These are phyloP conservation scores for Syzygium aqueum DNA, from an alignment of 345 rosid species.

Conservation along the genomic window DNA sequence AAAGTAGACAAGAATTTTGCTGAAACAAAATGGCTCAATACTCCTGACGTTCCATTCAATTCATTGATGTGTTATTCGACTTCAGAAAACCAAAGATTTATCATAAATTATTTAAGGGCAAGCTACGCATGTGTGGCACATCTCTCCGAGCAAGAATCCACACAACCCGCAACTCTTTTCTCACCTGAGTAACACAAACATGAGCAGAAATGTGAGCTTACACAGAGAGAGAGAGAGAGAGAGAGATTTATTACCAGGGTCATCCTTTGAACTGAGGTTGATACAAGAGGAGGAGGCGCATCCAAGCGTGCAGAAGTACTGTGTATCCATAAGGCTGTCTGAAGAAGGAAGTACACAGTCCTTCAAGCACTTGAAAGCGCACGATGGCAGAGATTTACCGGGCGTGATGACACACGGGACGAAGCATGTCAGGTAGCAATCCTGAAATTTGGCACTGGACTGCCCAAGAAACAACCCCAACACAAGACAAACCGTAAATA, in stretches of 20 bases:
- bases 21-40: neutral
- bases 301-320: constrained; percentile 31
- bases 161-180: constrained; percentile 30
- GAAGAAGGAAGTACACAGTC: constrained; percentile 15
- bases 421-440: constrained; percentile 30
- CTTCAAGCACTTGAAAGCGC: constrained; percentile 19
- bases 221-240: neutral
- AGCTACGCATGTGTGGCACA: constrained; percentile 10
- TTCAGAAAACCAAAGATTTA: neutral
- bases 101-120: neutral
- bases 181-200: constrained; percentile 9
- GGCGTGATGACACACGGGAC: constrained; percentile 14
- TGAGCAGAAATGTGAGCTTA: neutral
- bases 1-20: neutral
- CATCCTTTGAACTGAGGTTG: constrained; percentile 20
- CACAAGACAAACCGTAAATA: constrained; percentile 2
- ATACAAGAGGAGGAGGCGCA: constrained; percentile 31
- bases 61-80: neutral
- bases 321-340: neutral
- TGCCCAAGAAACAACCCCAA: constrained; percentile 10
- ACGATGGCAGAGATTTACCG: neutral
- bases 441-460: constrained; percentile 5
- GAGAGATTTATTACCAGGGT: constrained; percentile 16
- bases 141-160: constrained; percentile 23
- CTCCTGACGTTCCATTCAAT: neutral